A percentile compares a stretch with the other conserved stretches of the same genome.
These are phyloP conservation scores for Pseudonitzschia pungens DNA, from an alignment of 108 stramenopile species.

Conservation along the genomic window DNA sequence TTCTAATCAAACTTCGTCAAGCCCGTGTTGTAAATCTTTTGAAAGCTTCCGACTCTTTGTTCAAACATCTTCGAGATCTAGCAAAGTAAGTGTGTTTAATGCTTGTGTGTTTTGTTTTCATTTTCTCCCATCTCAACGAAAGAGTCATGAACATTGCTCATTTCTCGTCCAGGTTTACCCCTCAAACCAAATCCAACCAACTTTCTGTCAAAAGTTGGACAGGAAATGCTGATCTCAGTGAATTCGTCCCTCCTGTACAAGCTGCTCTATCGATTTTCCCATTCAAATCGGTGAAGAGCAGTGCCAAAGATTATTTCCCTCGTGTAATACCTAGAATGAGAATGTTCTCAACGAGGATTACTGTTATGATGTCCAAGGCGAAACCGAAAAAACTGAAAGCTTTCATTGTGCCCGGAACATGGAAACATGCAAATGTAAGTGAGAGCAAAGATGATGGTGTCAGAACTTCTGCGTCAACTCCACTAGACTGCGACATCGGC, in stretches of 20 bases:
- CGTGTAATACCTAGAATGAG: slow-evolving; percentile 78
- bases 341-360: slow-evolving; percentile 54
- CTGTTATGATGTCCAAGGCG: slow-evolving; percentile 92
- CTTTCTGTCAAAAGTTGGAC: slow-evolving; percentile 44
- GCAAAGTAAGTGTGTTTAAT: slow-evolving; percentile 48
- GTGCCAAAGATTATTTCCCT: slow-evolving; percentile 60
- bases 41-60: slow-evolving; percentile 51
- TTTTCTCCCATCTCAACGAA: background rate
- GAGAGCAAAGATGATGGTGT: background rate
- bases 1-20: slow-evolving; percentile 49
- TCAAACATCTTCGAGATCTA: slow-evolving; percentile 60
- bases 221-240: slow-evolving; percentile 52
- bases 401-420: slow-evolving; percentile 44
- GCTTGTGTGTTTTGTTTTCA: background rate
- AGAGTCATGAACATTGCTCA: background rate
- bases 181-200: background rate
- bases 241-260: slow-evolving; percentile 88
- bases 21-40: slow-evolving; percentile 46
- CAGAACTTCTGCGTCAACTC: background rate
- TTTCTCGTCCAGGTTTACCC: background rate
- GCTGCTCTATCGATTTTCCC: slow-evolving; percentile 75
- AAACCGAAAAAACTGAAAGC: slow-evolving; percentile 92
- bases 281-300: slow-evolving; percentile 31
- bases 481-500: slow-evolving; percentile 51
- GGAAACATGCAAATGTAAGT: slow-evolving; percentile 13